phyloP scores from a whole-genome alignment of 371 early-diverging fungal species.

The Lichtheimia ramosa region DNA sequence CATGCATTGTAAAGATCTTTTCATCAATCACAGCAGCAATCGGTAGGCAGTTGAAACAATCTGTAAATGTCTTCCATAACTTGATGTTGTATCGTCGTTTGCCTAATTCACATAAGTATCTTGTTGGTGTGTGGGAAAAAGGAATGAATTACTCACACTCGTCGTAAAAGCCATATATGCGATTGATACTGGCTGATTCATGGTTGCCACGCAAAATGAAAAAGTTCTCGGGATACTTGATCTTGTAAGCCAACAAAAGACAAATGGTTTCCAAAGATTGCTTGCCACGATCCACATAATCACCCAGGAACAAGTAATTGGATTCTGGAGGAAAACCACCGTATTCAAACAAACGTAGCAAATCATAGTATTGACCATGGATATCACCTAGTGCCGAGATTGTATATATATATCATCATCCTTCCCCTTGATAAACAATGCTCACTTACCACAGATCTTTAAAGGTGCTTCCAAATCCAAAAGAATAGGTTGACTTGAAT shows the following conservation, averaged over 20 bases:
- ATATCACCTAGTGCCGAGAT: conserved; percentile 63
- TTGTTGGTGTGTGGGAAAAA: too few species aligned
- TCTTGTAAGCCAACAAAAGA: conserved; percentile 91
- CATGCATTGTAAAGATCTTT: conserved; percentile 96
- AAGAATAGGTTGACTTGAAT: conserved; percentile 76
- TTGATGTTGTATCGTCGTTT: conserved; percentile 92
- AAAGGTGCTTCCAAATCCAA: conserved; percentile 94
- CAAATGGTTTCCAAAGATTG: conserved; percentile 93
- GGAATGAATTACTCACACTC: conserved; percentile 72
- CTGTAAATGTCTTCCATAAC: conserved; percentile 92
- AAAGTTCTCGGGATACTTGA: conserved; percentile 93
- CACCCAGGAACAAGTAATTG: conserved; percentile 94
- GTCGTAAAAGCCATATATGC: conserved; percentile 98
- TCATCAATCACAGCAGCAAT: conserved; percentile 93
- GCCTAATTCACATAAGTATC: conserved; percentile 43
- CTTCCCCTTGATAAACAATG: too few species aligned
- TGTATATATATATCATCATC: not conserved
- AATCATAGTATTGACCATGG: conserved; percentile 94
- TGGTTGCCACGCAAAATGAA: conserved; percentile 96
- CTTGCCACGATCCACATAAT: conserved; percentile 97
- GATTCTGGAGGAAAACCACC: conserved; percentile 82
- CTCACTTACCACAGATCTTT: conserved; percentile 80
- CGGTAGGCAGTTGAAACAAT: conserved; percentile 93
- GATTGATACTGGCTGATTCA: conserved; percentile 93
- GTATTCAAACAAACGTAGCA: conserved; percentile 86